Conservation (phyloP, 129 eudicot genomes). For the Escallonia herrerae region DNA sequence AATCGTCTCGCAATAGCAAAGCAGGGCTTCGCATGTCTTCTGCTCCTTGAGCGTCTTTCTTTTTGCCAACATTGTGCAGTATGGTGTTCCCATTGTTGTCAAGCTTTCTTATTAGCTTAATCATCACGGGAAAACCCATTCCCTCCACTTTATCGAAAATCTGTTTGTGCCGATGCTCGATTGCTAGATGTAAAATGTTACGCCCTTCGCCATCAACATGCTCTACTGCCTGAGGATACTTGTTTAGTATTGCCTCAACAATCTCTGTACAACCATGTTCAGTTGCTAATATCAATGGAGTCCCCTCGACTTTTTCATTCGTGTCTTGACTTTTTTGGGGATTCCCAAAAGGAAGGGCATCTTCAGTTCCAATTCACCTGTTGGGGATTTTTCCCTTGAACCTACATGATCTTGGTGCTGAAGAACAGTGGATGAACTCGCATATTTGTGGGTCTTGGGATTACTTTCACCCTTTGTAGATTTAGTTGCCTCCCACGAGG, state of each 20-base stretch:
- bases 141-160: conserved; percentile 20
- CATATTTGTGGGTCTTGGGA: not conserved
- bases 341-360: too few relatives aligned
- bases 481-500: not conserved
- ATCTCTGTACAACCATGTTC: conserved; percentile 25
- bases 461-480: not conserved
- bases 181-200: conserved; percentile 34
- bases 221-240: conserved; percentile 35
- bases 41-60: not conserved
- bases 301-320: conserved; percentile 7
- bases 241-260: conserved; percentile 12
- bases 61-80: conserved; percentile 35
- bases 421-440: not conserved
- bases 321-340: not conserved
- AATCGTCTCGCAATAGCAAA: conserved; percentile 30
- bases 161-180: conserved; percentile 6
- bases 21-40: not conserved
- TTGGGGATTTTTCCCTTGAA: too few relatives aligned
- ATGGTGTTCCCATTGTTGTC: conserved; percentile 28
- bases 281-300: conserved; percentile 40
- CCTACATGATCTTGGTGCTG: too few relatives aligned
- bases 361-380: too few relatives aligned
- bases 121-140: conserved; percentile 12
- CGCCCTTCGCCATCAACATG: conserved; percentile 23
- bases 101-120: conserved; percentile 13